Conservation (phyloP, 352 stramenopile genomes). For the Phytophthora litchii region DNA sequence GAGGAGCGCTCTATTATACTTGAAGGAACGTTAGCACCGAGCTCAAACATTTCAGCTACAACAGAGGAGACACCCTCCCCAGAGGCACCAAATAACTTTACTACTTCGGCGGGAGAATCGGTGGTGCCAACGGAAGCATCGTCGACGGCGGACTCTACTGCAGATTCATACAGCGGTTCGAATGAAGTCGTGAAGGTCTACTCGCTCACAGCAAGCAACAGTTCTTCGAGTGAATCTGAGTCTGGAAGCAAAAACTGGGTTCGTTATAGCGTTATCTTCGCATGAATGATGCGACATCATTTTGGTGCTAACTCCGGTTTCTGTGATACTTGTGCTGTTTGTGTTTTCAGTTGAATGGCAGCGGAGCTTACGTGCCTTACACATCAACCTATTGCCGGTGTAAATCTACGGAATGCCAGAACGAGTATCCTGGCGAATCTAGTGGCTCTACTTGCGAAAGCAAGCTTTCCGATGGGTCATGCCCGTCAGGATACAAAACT, state of each 20-base stretch:
- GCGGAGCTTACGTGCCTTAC: slow-evolving; percentile 43
- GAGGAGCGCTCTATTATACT: slow-evolving; percentile 17
- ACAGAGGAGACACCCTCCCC: slow-evolving; percentile 8
- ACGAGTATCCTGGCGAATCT: slow-evolving; percentile 56
- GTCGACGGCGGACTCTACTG: slow-evolving; percentile 17
- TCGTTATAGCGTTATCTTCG: slow-evolving; percentile 4
- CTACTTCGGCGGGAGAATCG: slow-evolving; percentile 1
- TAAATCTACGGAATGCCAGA: slow-evolving; percentile 70
- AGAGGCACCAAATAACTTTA: slow-evolving; percentile 10
- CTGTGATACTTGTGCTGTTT: slow-evolving; percentile 7
- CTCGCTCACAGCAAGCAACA: slow-evolving; percentile 32
- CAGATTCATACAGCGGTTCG: slow-evolving; percentile 8
- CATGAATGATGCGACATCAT: neutral
- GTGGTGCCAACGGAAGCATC: slow-evolving; percentile 26
- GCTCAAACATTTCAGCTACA: slow-evolving; percentile 3
- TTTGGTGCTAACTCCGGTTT: slow-evolving; percentile 5
- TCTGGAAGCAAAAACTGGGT: slow-evolving; percentile 25
- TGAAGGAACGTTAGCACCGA: slow-evolving; percentile 3
- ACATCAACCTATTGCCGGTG: slow-evolving; percentile 73
- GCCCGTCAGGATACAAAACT: slow-evolving; percentile 61
- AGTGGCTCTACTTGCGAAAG: slow-evolving; percentile 52
- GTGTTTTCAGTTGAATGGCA: slow-evolving; percentile 20
- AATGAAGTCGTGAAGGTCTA: slow-evolving; percentile 33
- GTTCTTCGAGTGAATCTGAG: slow-evolving; percentile 28
- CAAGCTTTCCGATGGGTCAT: slow-evolving; percentile 52